Conservation (phyloP, 495 filamentous ascomycete species). For the Penicillium angulare region DNA sequence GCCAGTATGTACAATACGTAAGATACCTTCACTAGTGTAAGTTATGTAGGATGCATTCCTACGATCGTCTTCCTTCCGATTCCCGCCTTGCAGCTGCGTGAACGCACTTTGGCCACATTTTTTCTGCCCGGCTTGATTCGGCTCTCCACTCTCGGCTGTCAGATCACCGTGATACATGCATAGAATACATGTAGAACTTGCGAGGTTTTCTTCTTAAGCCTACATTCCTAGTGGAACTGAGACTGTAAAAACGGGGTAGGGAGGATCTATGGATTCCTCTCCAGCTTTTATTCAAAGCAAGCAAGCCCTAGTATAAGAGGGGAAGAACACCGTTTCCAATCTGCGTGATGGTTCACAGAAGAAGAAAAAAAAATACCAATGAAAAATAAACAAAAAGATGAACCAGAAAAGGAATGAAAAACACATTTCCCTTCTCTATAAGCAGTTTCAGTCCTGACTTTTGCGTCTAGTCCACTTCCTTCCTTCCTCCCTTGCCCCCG, state of each 20-base stretch:
- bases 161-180: background rate
- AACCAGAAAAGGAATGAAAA: background rate
- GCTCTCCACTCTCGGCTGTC: slow-evolving; percentile 9
- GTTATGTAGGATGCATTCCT: slow-evolving; percentile 18
- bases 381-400: background rate
- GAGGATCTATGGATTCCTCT: too few species aligned
- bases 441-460: too few species aligned
- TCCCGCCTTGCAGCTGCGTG: slow-evolving; percentile 20
- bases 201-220: too few species aligned
- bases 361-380: background rate
- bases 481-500: background rate
- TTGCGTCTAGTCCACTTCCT: too few species aligned
- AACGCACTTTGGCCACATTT: slow-evolving; percentile 5
- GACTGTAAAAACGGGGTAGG: too few species aligned
- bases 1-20: too few species aligned
- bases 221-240: too few species aligned
- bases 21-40: too few species aligned
- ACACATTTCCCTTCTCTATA: too few species aligned
- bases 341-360: background rate
- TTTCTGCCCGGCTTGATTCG: slow-evolving; percentile 18
- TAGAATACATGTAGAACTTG: too few species aligned
- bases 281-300: background rate
- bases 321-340: background rate
- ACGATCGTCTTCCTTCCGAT: slow-evolving; percentile 13
- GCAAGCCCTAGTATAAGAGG: background rate